phyloP scores from a whole-genome alignment of 345 rosid genomes.

The Excoecaria agallocha region DNA sequence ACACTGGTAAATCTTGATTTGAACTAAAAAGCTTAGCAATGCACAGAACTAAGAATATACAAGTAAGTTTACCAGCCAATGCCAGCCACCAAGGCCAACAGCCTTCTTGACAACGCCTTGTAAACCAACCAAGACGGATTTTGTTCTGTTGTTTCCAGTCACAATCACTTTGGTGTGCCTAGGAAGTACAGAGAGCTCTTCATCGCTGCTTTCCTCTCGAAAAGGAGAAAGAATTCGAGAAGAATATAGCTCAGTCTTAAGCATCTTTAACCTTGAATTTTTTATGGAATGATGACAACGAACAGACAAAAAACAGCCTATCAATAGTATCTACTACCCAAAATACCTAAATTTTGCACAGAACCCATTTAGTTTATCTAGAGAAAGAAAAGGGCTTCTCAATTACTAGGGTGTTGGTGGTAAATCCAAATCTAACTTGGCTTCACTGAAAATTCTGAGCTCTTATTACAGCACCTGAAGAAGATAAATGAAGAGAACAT shows the following conservation, averaged over 20 bases:
- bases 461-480: constrained; percentile 26
- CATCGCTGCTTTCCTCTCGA: constrained; percentile 63
- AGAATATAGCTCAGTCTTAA: constrained; percentile 42
- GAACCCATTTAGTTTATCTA: constrained; percentile 8
- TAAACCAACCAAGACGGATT: constrained; percentile 63
- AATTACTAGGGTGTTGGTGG: background rate
- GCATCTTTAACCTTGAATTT: constrained; percentile 28
- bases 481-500: background rate
- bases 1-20: no score
- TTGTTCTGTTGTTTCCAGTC: constrained; percentile 69
- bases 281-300: background rate
- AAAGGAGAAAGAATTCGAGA: constrained; percentile 49
- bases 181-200: constrained; percentile 69
- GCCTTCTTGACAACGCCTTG: constrained; percentile 80
- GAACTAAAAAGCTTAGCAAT: background rate
- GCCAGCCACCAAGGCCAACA: constrained; percentile 80
- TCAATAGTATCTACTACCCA: background rate
- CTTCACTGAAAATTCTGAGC: constrained; percentile 11
- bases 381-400: constrained; percentile 2
- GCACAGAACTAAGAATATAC: background rate
- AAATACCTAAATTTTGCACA: constrained; percentile 6
- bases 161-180: constrained; percentile 68
- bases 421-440: background rate
- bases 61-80: constrained; percentile 58
- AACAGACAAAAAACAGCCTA: constrained; percentile 6